Evolutionary conservation across 192 early-diverging fungal genomes (phyloP).

Genomic region (Coemansia sp.): DNA sequence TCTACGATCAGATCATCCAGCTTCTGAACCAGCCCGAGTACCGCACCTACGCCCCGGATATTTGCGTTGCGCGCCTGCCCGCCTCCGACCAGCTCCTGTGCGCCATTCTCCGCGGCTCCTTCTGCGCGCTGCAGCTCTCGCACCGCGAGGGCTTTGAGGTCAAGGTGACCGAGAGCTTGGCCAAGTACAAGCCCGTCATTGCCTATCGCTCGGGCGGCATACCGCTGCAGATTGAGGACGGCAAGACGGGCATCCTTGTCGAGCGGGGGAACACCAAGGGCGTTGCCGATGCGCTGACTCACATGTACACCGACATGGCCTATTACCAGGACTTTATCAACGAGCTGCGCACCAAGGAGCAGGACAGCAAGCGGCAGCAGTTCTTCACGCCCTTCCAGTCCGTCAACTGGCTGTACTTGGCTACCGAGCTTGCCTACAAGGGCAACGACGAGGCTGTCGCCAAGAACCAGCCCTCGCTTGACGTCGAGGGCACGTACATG

Average conservation of each 20-base stretch:
- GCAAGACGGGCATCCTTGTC: slow-evolving; percentile 69
- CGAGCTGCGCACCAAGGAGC: slow-evolving; percentile 54
- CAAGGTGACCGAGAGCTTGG: slow-evolving; percentile 79
- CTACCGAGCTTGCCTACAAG: slow-evolving; percentile 60
- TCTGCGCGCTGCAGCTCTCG: slow-evolving; percentile 76
- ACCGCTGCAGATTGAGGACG: slow-evolving; percentile 76
- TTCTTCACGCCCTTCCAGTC: slow-evolving; percentile 71
- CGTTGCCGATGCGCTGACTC: slow-evolving; percentile 65
- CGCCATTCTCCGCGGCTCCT: slow-evolving; percentile 68
- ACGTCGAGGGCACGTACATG: slow-evolving; percentile 51
- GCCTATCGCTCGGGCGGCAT: slow-evolving; percentile 75
- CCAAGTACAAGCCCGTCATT: slow-evolving; percentile 71
- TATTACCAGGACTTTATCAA: slow-evolving; percentile 60
- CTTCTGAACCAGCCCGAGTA: slow-evolving; percentile 58
- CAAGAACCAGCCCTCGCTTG: slow-evolving; percentile 31
- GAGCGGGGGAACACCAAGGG: slow-evolving; percentile 62
- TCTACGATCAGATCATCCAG: slow-evolving; percentile 63
- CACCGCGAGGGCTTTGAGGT: slow-evolving; percentile 86
- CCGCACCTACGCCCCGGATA: slow-evolving; percentile 57
- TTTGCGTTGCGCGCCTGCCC: slow-evolving; percentile 67
- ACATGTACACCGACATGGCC: slow-evolving; percentile 61
- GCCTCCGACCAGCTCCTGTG: slow-evolving; percentile 83
- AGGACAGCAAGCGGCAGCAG: slow-evolving; percentile 64
- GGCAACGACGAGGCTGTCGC: slow-evolving; percentile 38
- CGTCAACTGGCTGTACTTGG: slow-evolving; percentile 76